Base-by-base conservation (phyloP, 2,329 filamentous ascomycete genomes). In the Pseudocercospora vitis region DNA sequence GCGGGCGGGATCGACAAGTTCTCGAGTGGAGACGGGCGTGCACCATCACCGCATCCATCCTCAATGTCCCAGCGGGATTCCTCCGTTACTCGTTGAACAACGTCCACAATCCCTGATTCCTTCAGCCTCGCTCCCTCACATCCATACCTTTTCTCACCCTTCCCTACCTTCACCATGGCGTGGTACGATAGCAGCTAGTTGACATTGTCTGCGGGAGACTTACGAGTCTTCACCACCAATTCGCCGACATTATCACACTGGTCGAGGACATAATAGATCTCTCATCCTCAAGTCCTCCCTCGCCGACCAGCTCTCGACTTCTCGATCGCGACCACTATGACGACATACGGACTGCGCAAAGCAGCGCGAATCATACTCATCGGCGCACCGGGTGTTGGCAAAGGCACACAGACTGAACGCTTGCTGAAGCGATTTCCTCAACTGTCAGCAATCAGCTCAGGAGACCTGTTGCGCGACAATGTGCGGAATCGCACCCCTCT, bases 361-460 rank as follows among this genome's bases (percentile, higher is more conserved):
- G 92, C 94, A 53, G 94, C 94, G 50, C 88, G 94, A 59, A 86
- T 97, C 60, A 97, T 99, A 69, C 84, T 99, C 63, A 84, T 99
- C 65, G 94, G 94, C 65, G 91, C 92, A 48, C 94, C 94, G n/a
- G 91, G 91, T 54, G 94, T 96, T 53, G 94, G 94, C 59, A 99
- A 99, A 73, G 94, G 67, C 59, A 99, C 94, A 2, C 94, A 99
- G 76, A 90, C 89, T 48, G 89, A 95, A 72, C 85, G 94, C 57
- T 79, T 99, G 58, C 85, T 97, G 63, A 78, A 85, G 63, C 85
- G 88, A 62, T 99, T 94, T 69, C 89, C 91, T 3, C 88, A 96
- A 68, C 79, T 99, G 42, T 87, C 89, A 49, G 86, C 91, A 14
- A 92, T 99, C 72, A 95, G 90, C 73, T 96, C 94, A 3, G 94